phyloP scores from a whole-genome alignment of 2,329 filamentous ascomycete species.

The Corniculantispora saksenae region DNA sequence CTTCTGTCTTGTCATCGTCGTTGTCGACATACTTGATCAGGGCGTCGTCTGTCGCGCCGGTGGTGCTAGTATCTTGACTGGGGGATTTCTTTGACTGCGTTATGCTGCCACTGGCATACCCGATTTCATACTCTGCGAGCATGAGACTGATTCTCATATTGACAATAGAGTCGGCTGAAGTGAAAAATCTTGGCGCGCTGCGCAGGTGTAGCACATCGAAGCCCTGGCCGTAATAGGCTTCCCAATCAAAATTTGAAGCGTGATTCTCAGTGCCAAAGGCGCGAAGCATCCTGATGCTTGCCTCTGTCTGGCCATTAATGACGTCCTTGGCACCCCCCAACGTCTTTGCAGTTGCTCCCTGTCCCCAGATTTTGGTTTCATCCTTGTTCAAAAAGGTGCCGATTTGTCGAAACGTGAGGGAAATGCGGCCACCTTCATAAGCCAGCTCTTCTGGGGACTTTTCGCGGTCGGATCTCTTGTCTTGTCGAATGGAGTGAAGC shows the following conservation, averaged over 20 bases:
- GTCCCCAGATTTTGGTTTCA: slow-evolving; percentile 80
- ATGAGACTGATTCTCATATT: slow-evolving; percentile 54
- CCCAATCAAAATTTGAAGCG: slow-evolving; percentile 71
- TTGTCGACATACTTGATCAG: slow-evolving; percentile 57
- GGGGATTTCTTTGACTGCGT: slow-evolving; percentile 25
- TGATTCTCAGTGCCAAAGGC: slow-evolving; percentile 89
- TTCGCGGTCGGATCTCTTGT: slow-evolving; percentile 71
- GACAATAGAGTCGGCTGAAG: slow-evolving; percentile 46
- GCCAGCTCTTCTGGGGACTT: slow-evolving; percentile 71
- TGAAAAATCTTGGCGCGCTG: slow-evolving; percentile 51
- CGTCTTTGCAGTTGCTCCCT: slow-evolving; percentile 75
- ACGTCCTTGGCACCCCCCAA: slow-evolving; percentile 61
- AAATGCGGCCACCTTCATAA: slow-evolving; percentile 77
- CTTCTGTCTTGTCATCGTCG: slow-evolving; percentile 46
- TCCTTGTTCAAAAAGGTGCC: slow-evolving; percentile 75
- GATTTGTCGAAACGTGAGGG: slow-evolving; percentile 86
- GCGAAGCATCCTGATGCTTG: slow-evolving; percentile 68
- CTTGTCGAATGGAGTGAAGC: slow-evolving; percentile 88
- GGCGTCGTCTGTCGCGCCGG: slow-evolving; percentile 23
- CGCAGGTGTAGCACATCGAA: slow-evolving; percentile 80
- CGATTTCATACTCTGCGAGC: slow-evolving; percentile 49
- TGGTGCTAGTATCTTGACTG: background rate
- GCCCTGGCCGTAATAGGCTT: slow-evolving; percentile 71
- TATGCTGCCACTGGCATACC: slow-evolving; percentile 48
- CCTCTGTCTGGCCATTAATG: slow-evolving; percentile 66